phyloP scores from a whole-genome alignment of 2,329 filamentous ascomycete species.

The Alternaria arbusti region DNA sequence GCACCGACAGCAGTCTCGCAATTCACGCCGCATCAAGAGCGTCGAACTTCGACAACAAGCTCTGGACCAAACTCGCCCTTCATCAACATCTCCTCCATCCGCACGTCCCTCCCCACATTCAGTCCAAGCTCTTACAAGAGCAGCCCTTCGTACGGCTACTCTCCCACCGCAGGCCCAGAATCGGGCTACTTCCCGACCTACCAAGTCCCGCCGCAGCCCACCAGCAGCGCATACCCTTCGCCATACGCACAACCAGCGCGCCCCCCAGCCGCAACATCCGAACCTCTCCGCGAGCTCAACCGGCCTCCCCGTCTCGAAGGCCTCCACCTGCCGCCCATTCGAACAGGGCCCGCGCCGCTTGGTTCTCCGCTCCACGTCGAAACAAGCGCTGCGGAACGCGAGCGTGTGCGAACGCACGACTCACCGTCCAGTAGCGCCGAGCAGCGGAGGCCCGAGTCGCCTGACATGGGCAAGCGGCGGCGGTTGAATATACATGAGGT shows the following conservation, averaged over 20 bases:
- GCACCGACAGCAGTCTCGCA: conserved; percentile 36
- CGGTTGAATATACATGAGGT: conserved; percentile 48
- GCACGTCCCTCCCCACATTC: conserved; percentile 44
- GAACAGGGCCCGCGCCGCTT: conserved; percentile 39
- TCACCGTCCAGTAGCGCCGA: conserved; percentile 33
- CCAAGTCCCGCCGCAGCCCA: conserved; percentile 34
- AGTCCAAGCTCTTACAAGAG: conserved; percentile 43
- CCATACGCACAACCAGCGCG: conserved; percentile 37
- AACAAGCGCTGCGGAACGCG: conserved; percentile 27
- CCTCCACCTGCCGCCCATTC: conserved; percentile 46
- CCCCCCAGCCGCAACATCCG: conserved; percentile 33
- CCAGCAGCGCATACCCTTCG: conserved; percentile 32
- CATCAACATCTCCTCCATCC: conserved; percentile 42
- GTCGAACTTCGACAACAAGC: conserved; percentile 40
- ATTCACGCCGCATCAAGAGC: conserved; percentile 34
- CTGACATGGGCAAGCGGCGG: conserved; percentile 43
- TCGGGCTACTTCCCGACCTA: conserved; percentile 42
- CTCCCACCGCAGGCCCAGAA: conserved; percentile 42
- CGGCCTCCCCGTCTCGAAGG: conserved; percentile 37
- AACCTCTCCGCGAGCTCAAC: conserved; percentile 35
- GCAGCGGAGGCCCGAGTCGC: conserved; percentile 36
- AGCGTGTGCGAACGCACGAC: conserved; percentile 36
- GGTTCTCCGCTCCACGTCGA: conserved; percentile 41
- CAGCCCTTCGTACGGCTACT: conserved; percentile 44
- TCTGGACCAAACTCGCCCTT: conserved; percentile 45